A percentile compares a stretch with the other conserved stretches of the same genome.
Conservation (phyloP, 2,329 filamentous ascomycete species). For the Erysiphe pulchra region DNA sequence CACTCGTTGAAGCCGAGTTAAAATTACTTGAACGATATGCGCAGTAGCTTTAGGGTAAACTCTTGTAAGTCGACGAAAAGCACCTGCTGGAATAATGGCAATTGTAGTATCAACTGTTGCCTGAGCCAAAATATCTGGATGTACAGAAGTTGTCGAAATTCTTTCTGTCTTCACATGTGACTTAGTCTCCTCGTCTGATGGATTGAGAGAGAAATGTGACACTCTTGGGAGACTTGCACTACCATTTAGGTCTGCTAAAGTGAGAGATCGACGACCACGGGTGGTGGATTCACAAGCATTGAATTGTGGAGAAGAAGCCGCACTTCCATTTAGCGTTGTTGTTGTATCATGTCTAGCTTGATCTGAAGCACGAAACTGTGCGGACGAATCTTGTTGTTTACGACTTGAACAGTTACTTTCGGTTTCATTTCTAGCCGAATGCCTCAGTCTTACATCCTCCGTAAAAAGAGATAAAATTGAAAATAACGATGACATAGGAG, state of each 20-base stretch:
- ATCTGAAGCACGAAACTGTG: conserved; percentile 9
- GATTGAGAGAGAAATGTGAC: conserved; percentile 50
- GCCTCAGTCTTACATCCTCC: conserved; percentile 63
- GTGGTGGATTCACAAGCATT: conserved; percentile 24
- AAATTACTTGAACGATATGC: conserved; percentile 91
- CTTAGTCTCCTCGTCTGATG: conserved; percentile 8
- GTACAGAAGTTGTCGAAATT: conserved; percentile 44
- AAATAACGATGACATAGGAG: conserved; percentile 94
- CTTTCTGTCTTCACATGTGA: conserved; percentile 17
- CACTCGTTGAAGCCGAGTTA: conserved; percentile 81
- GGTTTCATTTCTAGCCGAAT: conserved; percentile 31
- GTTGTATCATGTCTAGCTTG: conserved; percentile 5
- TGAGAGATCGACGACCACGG: conserved; percentile 15
- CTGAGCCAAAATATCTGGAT: conserved; percentile 90
- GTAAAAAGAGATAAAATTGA: conserved; percentile 94
- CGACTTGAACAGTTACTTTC: not conserved
- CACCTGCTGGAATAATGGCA: conserved; percentile 90
- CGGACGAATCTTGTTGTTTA: conserved; percentile 1
- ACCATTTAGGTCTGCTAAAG: conserved; percentile 12
- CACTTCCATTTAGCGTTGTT: conserved; percentile 12
- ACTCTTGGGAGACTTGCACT: conserved; percentile 28
- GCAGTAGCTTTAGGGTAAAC: conserved; percentile 91
- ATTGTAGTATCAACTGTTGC: conserved; percentile 94
- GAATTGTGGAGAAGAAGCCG: conserved; percentile 7
- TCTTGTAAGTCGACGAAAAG: conserved; percentile 73